Percentiles rank a stretch among this genome's conserved stretches.
Conservation (phyloP, 768 basidiomycete genomes). For the Krasilnikovozyma curviuscula region DNA sequence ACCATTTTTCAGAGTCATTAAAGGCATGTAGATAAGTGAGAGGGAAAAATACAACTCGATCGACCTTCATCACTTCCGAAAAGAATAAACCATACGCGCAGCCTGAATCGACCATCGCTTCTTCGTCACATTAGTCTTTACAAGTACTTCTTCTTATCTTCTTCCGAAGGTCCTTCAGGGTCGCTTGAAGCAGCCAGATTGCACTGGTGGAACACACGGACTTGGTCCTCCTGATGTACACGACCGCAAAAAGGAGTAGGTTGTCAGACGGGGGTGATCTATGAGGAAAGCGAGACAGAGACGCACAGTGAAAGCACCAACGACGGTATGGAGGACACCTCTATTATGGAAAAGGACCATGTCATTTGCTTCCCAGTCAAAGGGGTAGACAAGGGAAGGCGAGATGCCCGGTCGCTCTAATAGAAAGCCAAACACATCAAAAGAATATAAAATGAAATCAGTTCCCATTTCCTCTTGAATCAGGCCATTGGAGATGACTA, state of each 20-base stretch:
- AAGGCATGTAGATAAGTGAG: too few relatives aligned
- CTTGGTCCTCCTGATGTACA: conserved; percentile 29
- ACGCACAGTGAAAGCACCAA: conserved; percentile 41
- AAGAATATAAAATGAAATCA: too few relatives aligned
- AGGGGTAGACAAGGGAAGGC: too few relatives aligned
- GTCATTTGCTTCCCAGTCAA: conserved; percentile 39
- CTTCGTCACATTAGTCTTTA: conserved; percentile 15
- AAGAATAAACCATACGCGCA: too few relatives aligned
- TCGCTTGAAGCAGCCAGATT: conserved; percentile 65
- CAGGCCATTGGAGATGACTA: too few relatives aligned
- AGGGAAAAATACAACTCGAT: too few relatives aligned
- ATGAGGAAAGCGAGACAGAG: background rate
- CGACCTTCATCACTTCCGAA: too few relatives aligned
- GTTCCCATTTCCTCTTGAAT: too few relatives aligned
- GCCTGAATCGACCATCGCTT: too few relatives aligned
- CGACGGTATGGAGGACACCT: conserved; percentile 59
- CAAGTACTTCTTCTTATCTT: conserved; percentile 46
- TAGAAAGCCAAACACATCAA: too few relatives aligned
- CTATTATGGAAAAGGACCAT: conserved; percentile 74
- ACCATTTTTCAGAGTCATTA: too few relatives aligned
- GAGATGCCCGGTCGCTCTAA: too few relatives aligned
- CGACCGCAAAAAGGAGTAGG: background rate
- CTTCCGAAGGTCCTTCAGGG: conserved; percentile 44
- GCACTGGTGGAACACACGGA: conserved; percentile 58
- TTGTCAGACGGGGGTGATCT: background rate